Evolutionary conservation across 140 eudicot species (phyloP).

Genomic region (Bidens hawaiensis): DNA sequence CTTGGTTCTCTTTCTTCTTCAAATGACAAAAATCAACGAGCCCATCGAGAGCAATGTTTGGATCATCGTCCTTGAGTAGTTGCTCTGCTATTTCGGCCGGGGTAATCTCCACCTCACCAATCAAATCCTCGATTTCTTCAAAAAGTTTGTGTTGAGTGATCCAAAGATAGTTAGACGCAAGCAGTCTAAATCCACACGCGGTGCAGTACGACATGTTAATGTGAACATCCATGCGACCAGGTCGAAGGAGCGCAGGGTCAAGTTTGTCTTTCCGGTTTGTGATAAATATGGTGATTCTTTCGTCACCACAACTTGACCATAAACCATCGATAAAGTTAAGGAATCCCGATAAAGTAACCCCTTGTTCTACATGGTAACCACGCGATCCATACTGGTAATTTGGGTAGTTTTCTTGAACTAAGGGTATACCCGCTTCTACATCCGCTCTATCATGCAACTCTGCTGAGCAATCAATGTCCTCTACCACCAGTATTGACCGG

Average conservation of each 20-base stretch:
- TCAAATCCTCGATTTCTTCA: constrained; percentile 34
- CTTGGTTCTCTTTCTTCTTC: constrained; percentile 17
- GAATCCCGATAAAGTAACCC: background rate
- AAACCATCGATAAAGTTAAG: constrained; percentile 2
- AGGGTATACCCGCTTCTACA: too few species aligned
- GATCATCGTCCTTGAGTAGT: constrained; percentile 33
- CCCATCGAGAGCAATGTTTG: constrained; percentile 32
- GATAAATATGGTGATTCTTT: background rate
- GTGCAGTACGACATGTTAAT: constrained; percentile 40
- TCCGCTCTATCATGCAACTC: constrained; percentile 10
- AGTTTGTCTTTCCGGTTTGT: constrained; percentile 5
- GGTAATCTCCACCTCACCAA: constrained; percentile 23
- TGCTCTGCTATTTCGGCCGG: constrained; percentile 67
- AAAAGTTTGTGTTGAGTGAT: constrained; percentile 19
- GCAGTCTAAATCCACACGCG: constrained; percentile 28
- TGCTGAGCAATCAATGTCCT: constrained; percentile 9
- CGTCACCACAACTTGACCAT: constrained; percentile 9
- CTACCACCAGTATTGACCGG: constrained; percentile 1
- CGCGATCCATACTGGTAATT: too few species aligned
- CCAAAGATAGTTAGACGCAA: constrained; percentile 50
- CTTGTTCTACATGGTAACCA: background rate
- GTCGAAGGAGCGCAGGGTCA: background rate
- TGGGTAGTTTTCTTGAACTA: background rate
- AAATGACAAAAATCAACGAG: constrained; percentile 33
- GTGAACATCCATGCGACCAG: constrained; percentile 5